Conservation (phyloP, 768 basidiomycete species). For the Termitomyces sp. region DNA sequence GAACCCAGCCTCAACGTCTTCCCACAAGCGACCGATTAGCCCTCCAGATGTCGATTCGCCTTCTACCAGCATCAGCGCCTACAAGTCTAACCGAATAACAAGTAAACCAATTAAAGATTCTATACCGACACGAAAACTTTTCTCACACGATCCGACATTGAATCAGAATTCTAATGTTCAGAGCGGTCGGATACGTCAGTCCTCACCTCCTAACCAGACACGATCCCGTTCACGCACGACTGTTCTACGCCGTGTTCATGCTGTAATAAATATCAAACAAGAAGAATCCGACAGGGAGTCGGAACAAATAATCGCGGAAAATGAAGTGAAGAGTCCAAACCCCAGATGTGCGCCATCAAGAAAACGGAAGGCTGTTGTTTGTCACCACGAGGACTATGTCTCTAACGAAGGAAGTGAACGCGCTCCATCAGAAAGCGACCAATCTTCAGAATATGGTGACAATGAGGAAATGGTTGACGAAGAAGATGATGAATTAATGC, state of each 20-base stretch:
- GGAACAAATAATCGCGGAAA: neutral
- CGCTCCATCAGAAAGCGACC: slow-evolving; percentile 1
- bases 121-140: neutral
- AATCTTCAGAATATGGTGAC: slow-evolving; percentile 20
- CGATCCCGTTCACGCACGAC: slow-evolving; percentile 19
- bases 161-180: neutral
- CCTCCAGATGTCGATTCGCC: slow-evolving; percentile 21
- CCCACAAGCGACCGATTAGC: slow-evolving; percentile 20
- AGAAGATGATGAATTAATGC: slow-evolving; percentile 57
- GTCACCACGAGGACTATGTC: slow-evolving; percentile 1
- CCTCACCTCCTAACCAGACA: slow-evolving; percentile 6
- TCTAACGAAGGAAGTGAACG: slow-evolving; percentile 6
- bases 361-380: slow-evolving; percentile 7
- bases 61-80: slow-evolving; percentile 9
- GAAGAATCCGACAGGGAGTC: slow-evolving; percentile 37
- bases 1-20: slow-evolving; percentile 22
- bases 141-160: neutral
- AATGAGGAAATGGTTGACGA: slow-evolving; percentile 29
- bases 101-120: slow-evolving; percentile 6
- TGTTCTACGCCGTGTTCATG: slow-evolving; percentile 60
- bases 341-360: neutral
- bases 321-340: neutral
- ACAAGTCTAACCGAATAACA: slow-evolving; percentile 8
- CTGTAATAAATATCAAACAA: slow-evolving; percentile 58
- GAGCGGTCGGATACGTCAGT: slow-evolving; percentile 5